Evolutionary conservation across 108 stramenopile genomes (phyloP), one percentile per base, ranked within the genome.

Genomic region (Chaetoceros tenuissimus): DNA sequence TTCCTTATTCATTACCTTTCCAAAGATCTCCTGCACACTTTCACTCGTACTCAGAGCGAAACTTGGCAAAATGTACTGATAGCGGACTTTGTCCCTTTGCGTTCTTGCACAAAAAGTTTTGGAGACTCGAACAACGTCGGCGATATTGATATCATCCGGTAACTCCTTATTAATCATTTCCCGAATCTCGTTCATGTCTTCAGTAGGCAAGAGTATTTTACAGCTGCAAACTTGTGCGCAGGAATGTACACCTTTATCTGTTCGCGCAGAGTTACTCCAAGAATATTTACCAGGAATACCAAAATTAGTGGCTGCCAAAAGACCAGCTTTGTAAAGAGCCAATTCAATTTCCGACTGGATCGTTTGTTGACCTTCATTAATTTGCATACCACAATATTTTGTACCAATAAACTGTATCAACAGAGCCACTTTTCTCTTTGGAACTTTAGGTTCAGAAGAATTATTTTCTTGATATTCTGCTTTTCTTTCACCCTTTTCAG

Each of bases 41-140:
- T 82, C 74, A 47, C 59, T 34, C 2, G 71, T 53, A 16, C 71
- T 71, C 31, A 96, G 53, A 56, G 87, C 22, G 65, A 77, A 96
- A 26, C 91, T 84, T 22, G 99, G 99, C 48, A 99, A 75, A 81
- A 98, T 92, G 78, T 99, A 99, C 65, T 94, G 89, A 77, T 99
- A 99, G 28, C 94, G 67, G 5, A 97, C 91, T 46, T 75, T 78
- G 58, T 86, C 87, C 66, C 96, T 80, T 57, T 77, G 75, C 0
- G 86, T 94, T 52, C 92, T 89, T 34, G 96, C 87, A 66, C 95
- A 94, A 66, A 99, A 98, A 29, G 61, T 64, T 53, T 89, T 80
- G 19, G 85, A 83, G 0, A 81, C 76, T 27, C 95, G 85, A 29
- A 71, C 64, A 28, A 98, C 64, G 60, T 89, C 93, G 55, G 95